These are phyloP conservation scores for Xylaria sp. DNA, from an alignment of 2,329 filamentous ascomycete species.

Conservation along the genomic window DNA sequence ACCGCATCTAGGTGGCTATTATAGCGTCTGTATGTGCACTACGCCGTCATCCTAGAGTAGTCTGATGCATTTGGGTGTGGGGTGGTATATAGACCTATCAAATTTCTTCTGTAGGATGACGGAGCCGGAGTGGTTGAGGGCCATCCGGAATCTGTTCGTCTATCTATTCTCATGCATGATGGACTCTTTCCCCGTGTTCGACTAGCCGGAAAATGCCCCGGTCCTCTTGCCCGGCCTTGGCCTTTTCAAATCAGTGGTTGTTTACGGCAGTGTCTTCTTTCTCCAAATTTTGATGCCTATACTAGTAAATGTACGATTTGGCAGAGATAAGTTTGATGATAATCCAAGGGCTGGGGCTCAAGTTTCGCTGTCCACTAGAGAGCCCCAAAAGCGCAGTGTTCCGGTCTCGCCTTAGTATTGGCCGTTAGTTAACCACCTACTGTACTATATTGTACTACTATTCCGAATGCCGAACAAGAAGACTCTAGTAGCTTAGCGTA, in stretches of 20 bases:
- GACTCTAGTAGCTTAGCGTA: constrained; percentile 13
- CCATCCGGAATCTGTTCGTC: constrained; percentile 11
- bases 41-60: constrained; percentile 26
- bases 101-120: neutral
- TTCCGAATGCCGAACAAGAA: constrained; percentile 20
- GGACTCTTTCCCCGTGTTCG: constrained; percentile 22
- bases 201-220: constrained; percentile 6
- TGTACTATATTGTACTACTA: neutral
- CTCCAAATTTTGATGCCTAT: neutral
- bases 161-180: constrained; percentile 14
- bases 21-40: constrained; percentile 5
- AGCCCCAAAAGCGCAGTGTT: constrained; percentile 18
- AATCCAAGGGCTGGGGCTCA: constrained; percentile 11
- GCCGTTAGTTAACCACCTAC: neutral
- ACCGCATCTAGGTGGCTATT: constrained; percentile 24
- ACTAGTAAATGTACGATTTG: neutral
- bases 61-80: constrained; percentile 15
- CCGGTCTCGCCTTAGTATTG: constrained; percentile 16
- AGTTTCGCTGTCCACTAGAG: constrained; percentile 9
- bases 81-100: constrained; percentile 18
- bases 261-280: neutral
- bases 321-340: constrained; percentile 7
- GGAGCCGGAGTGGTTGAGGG: neutral
- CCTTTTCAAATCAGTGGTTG: constrained; percentile 21
- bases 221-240: constrained; percentile 10